Evolutionary conservation across 305 asterid species (phyloP).

Genomic region (Fraxinus angustifolia): DNA sequence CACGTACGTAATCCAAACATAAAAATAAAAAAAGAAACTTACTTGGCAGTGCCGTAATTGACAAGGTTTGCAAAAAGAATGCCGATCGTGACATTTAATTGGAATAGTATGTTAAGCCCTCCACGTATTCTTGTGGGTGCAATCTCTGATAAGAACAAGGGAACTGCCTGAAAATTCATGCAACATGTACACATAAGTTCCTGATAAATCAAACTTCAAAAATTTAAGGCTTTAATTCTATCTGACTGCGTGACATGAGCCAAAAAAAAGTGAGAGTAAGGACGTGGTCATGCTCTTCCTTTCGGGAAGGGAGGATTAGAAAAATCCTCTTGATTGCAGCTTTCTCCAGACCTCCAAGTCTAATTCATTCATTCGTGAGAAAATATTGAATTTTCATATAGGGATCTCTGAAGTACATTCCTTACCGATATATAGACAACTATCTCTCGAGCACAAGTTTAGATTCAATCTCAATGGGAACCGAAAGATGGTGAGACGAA

Average conservation of each 20-base stretch:
- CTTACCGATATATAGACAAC: too few species aligned
- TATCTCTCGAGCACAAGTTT: too few species aligned
- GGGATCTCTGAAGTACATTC: too few species aligned
- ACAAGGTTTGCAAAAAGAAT: constrained; percentile 81
- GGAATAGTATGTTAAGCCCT: constrained; percentile 83
- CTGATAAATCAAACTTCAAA: background rate
- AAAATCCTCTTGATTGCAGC: too few species aligned
- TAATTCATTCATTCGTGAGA: too few species aligned
- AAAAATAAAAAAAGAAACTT: background rate
- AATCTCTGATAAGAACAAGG: constrained; percentile 77
- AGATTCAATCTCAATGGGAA: too few species aligned
- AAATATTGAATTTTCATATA: too few species aligned
- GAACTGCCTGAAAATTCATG: constrained; percentile 61
- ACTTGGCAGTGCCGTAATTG: constrained; percentile 79
- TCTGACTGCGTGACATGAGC: background rate
- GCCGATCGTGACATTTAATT: constrained; percentile 79
- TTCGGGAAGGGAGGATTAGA: too few species aligned
- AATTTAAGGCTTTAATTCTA: background rate
- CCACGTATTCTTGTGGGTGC: constrained; percentile 94
- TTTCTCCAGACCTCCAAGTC: background rate
- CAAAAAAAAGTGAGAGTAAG: background rate
- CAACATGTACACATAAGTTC: background rate
- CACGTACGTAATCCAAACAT: background rate
- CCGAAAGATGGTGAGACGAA: background rate
- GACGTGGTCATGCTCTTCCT: background rate